Conservation (phyloP, 495 filamentous ascomycete species). For the Aspergillus egyptiacus region DNA sequence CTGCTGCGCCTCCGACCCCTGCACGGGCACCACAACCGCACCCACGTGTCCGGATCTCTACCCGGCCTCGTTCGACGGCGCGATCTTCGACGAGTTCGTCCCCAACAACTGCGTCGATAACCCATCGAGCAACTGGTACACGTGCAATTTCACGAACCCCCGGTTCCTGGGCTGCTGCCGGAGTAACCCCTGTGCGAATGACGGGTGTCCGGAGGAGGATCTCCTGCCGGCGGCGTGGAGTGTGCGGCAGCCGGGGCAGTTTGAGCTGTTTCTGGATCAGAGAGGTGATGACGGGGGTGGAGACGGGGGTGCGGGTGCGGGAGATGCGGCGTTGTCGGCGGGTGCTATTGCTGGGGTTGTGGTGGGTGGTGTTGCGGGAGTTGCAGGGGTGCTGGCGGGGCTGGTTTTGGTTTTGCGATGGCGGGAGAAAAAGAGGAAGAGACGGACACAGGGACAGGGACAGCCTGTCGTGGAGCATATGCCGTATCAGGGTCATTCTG, state of each 20-base stretch:
- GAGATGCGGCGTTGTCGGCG: too few species aligned
- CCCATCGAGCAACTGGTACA: slow-evolving; percentile 16
- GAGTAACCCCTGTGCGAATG: slow-evolving; percentile 14
- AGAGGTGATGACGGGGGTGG: too few species aligned
- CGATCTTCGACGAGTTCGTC: not conserved
- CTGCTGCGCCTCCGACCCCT: slow-evolving; percentile 24
- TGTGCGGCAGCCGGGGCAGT: slow-evolving; percentile 1
- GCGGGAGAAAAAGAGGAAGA: too few species aligned
- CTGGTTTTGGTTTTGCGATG: too few species aligned
- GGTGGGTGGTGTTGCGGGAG: too few species aligned
- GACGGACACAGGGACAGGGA: too few species aligned
- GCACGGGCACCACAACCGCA: slow-evolving; percentile 17
- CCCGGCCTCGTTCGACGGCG: not conserved
- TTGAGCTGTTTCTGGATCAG: slow-evolving; percentile 17
- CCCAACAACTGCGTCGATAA: slow-evolving; percentile 19
- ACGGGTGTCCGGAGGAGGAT: slow-evolving; percentile 18
- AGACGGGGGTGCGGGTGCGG: too few species aligned
- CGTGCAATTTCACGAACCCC: slow-evolving; percentile 18
- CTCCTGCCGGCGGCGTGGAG: slow-evolving; percentile 19
- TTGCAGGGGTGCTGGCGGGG: too few species aligned
- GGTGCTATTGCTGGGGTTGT: too few species aligned
- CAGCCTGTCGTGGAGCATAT: too few species aligned
- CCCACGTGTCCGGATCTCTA: slow-evolving; percentile 17
- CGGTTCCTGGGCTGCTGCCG: slow-evolving; percentile 26
- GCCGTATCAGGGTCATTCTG: too few species aligned